phyloP scores from a whole-genome alignment of 192 early-diverging fungal species.

The Neocallimastix lanati region DNA sequence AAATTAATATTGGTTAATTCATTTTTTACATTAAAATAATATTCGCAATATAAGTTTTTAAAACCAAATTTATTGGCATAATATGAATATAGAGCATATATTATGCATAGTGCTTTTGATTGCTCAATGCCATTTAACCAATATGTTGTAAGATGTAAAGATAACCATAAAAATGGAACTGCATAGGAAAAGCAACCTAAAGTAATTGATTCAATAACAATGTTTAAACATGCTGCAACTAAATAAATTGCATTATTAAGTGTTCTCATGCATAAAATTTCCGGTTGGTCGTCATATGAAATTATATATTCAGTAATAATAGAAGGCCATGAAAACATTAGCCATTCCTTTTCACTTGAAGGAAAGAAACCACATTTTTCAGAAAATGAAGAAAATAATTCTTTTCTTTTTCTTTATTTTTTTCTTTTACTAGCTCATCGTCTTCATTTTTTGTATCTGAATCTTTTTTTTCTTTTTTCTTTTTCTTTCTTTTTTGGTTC shows the following conservation, averaged over 20 bases:
- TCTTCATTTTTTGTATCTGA: neutral
- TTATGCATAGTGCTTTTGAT: neutral
- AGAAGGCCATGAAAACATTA: neutral
- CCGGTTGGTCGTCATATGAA: neutral
- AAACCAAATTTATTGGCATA: neutral
- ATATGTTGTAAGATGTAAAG: neutral
- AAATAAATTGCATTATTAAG: neutral
- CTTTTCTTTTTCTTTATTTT: neutral
- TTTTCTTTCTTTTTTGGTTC: neutral
- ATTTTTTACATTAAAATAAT: neutral
- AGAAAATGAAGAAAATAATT: neutral
- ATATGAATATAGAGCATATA: neutral
- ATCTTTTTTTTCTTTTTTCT: neutral
- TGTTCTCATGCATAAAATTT: neutral
- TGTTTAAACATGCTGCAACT: neutral
- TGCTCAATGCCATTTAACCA: neutral
- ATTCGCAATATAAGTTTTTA: neutral
- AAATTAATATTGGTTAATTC: neutral
- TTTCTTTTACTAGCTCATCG: neutral
- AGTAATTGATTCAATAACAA: neutral
- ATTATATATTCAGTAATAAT: neutral
- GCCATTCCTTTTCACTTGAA: neutral
- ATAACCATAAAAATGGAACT: neutral
- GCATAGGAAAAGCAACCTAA: neutral
- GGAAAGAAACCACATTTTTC: neutral